Base-by-base conservation (phyloP, 768 basidiomycete genomes). In the Termitomyces sp. region DNA sequence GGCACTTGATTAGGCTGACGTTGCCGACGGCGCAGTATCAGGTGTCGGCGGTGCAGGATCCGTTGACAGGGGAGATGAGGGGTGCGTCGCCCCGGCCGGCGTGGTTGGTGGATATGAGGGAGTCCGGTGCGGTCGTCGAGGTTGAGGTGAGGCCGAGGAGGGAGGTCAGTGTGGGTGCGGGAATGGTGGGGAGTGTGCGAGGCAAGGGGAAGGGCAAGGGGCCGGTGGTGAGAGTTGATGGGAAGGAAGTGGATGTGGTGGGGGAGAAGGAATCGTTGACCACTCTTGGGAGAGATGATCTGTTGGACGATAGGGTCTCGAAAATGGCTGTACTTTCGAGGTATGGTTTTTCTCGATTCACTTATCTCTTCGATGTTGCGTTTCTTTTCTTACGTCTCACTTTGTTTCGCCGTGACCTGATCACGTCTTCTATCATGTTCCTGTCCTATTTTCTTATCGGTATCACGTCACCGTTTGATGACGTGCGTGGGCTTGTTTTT, bases 1-100 rank as follows among this genome's bases (percentile, higher is more conserved):
- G 92, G 45, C 93, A 97, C 70, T 70, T 97, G 46, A 60, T 98
- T 14, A 78, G 91, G 49, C 63, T 98, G 51, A 83, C 80, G 40
- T 70, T 97, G 17, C 94, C 94, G 3, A 96, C 92, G 1, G 86
- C 90, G 19, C 87, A 86, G 59, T 91, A 85, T 66, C 83, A 87
- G 67, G 80, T 85, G 45, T 81, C 86, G 33, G 86, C 88, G 2
- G 80, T 95, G 37, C 74, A 80, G 48, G 91, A 96, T 69, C 94
- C 94, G 10, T 73, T 96, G 59, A 89, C 87, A 26, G 87, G 86
- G 15, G 83, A 86, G 71, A 77, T 74, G 54, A 78, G 78, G 45
- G 74, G 73, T 17, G 80, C 84, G 5, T 81, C 83, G 56, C 73
- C 78, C 37, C 85, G 81, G 60, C 90, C 94, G 8, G 72, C 71